phyloP scores from a whole-genome alignment of 2,329 filamentous ascomycete genomes.

The Septoria linicola region DNA sequence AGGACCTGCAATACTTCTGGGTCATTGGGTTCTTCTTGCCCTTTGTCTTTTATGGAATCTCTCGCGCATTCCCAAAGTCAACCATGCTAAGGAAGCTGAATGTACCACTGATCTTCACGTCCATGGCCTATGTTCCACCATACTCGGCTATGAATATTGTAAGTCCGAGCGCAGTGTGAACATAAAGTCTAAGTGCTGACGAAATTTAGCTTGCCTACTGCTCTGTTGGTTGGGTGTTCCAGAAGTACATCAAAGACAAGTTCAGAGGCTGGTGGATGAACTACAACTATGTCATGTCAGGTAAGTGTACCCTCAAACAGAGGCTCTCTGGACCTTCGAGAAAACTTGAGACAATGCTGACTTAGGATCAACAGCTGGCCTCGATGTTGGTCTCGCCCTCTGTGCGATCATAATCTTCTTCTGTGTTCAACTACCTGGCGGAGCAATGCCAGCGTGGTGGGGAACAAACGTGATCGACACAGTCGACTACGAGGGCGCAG shows the following conservation, averaged over 20 bases:
- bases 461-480: constrained; percentile 21
- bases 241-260: constrained; percentile 68
- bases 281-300: constrained; percentile 85
- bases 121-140: constrained; percentile 81
- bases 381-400: constrained; percentile 80
- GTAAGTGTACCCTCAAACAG: no score
- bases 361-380: no score
- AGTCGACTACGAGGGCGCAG: constrained; percentile 18
- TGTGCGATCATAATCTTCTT: constrained; percentile 87
- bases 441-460: constrained; percentile 74
- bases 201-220: constrained; percentile 74
- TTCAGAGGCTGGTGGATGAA: constrained; percentile 67
- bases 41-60: constrained; percentile 69
- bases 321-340: no score
- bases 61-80: constrained; percentile 24
- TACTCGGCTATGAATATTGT: constrained; percentile 68
- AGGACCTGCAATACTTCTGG: constrained; percentile 78
- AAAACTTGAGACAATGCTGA: no score
- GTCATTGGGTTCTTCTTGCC: constrained; percentile 72
- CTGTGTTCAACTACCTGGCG: constrained; percentile 75
- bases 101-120: constrained; percentile 72
- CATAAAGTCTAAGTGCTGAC: not conserved
- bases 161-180: constrained; percentile 2
- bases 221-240: constrained; percentile 81
- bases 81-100: constrained; percentile 25